Percentiles rank a stretch among this genome's conserved stretches.
phyloP scores from a whole-genome alignment of 2,329 filamentous ascomycete genomes.

The Biscogniauxia mediterranea region DNA sequence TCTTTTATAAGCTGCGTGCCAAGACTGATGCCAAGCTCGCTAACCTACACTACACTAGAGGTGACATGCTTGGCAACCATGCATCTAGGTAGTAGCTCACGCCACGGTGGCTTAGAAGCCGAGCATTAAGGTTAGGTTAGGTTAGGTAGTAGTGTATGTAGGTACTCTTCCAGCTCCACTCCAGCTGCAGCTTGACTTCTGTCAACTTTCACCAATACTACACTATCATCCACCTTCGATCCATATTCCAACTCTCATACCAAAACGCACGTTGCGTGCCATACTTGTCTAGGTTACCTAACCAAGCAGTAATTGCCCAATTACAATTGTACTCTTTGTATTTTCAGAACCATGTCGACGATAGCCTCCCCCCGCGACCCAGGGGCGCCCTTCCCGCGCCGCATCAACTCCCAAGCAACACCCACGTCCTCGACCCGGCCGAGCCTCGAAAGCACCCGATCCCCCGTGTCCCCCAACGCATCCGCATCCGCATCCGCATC shows the following conservation, averaged over 20 bases:
- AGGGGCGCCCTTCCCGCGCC: slow-evolving; percentile 56
- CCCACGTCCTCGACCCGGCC: slow-evolving; percentile 75
- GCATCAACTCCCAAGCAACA: slow-evolving; percentile 53
- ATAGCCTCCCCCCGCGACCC: slow-evolving; percentile 63
- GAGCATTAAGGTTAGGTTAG: background rate
- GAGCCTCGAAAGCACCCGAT: slow-evolving; percentile 66
- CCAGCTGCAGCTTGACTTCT: background rate
- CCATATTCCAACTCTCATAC: no score
- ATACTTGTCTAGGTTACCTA: no score
- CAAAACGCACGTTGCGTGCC: no score
- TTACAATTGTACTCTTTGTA: no score
- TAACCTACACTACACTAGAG: no score
- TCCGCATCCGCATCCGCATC: slow-evolving; percentile 17
- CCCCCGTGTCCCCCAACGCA: slow-evolving; percentile 55
- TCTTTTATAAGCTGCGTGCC: no score
- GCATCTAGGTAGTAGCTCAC: background rate
- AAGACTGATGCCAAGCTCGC: no score
- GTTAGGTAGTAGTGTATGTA: no score
- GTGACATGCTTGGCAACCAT: no score
- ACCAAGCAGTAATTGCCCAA: no score
- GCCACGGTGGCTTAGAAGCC: slow-evolving; percentile 28
- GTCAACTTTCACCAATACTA: background rate
- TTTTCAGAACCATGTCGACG: slow-evolving; percentile 53
- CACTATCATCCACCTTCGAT: no score
- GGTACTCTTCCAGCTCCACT: no score